Percentiles rank a stretch among this genome's conserved stretches.
Evolutionary conservation across 1,284 basidiomycete species (phyloP).

Genomic region (Cerioporus squamosus): DNA sequence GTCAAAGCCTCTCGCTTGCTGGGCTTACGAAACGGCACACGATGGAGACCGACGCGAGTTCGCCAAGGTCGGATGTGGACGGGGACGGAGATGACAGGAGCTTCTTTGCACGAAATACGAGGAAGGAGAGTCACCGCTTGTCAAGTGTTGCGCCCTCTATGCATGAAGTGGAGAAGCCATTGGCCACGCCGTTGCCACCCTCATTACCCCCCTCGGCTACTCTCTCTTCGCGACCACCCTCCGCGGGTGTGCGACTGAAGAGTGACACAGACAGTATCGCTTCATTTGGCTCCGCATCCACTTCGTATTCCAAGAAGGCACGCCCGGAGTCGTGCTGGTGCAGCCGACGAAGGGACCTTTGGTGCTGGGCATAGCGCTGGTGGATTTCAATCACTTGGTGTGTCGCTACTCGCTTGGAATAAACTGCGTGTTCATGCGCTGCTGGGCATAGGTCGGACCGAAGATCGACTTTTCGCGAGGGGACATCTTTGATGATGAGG

Average conservation of each 20-base stretch:
- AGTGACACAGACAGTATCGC: conserved; percentile 58
- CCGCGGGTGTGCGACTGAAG: conserved; percentile 34
- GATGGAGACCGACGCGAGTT: conserved; percentile 55
- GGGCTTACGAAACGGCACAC: conserved; percentile 31
- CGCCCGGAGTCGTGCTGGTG: conserved; percentile 76
- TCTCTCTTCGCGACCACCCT: conserved; percentile 27
- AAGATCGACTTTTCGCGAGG: conserved; percentile 83
- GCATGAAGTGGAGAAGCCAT: conserved; percentile 42
- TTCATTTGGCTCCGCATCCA: conserved; percentile 59
- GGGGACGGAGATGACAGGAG: conserved; percentile 48
- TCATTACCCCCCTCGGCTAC: conserved; percentile 22
- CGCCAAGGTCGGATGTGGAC: conserved; percentile 40
- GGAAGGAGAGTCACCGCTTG: conserved; percentile 49
- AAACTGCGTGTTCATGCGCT: conserved; percentile 11
- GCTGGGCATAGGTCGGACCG: conserved; percentile 75
- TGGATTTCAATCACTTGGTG: conserved; percentile 93
- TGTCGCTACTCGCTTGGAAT: conserved; percentile 12
- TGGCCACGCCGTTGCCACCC: conserved; percentile 18
- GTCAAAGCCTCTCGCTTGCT: conserved; percentile 29
- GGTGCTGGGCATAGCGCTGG: conserved; percentile 82
- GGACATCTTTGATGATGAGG: conserved; percentile 79
- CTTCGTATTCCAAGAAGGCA: conserved; percentile 71
- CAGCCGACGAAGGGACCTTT: conserved; percentile 62
- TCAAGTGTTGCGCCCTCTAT: conserved; percentile 56
- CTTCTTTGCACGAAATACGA: conserved; percentile 46